Conservation (phyloP, 805 yeast genomes). For the Suhomyces emberorum region DNA sequence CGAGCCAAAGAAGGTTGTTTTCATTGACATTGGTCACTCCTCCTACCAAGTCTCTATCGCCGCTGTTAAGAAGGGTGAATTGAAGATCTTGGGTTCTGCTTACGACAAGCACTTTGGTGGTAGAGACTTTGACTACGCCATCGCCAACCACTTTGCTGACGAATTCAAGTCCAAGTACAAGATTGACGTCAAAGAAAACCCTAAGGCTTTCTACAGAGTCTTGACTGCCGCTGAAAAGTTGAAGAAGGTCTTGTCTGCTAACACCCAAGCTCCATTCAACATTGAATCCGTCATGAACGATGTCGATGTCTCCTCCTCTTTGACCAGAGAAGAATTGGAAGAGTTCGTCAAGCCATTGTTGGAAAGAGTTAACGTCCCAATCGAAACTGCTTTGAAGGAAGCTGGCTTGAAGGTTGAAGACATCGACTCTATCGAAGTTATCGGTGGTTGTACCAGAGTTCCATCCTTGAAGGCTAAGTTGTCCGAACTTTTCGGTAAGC, state of each 20-base stretch:
- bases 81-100: constrained; percentile 88
- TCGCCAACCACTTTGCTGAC: constrained; percentile 91
- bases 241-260: constrained; percentile 96
- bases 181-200: constrained; percentile 85
- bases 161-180: constrained; percentile 90
- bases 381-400: constrained; percentile 74
- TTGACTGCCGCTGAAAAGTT: constrained; percentile 87
- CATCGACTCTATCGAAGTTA: constrained; percentile 86
- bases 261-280: constrained; percentile 88
- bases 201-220: constrained; percentile 94
- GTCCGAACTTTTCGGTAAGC: constrained; percentile 65
- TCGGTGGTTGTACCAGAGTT: constrained; percentile 98
- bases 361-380: constrained; percentile 70
- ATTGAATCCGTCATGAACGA: constrained; percentile 97
- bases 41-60: constrained; percentile 87
- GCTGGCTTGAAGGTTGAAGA: constrained; percentile 73
- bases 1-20: constrained; percentile 83
- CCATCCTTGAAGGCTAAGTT: constrained; percentile 86
- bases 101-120: constrained; percentile 98
- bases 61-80: constrained; percentile 93
- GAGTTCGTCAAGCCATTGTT: constrained; percentile 81
- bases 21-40: constrained; percentile 96
- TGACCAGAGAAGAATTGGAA: constrained; percentile 91
- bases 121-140: constrained; percentile 90
- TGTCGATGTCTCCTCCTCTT: constrained; percentile 85